phyloP scores from a whole-genome alignment of 257 asterid genomes.

The Ajuga chamaepitys region DNA sequence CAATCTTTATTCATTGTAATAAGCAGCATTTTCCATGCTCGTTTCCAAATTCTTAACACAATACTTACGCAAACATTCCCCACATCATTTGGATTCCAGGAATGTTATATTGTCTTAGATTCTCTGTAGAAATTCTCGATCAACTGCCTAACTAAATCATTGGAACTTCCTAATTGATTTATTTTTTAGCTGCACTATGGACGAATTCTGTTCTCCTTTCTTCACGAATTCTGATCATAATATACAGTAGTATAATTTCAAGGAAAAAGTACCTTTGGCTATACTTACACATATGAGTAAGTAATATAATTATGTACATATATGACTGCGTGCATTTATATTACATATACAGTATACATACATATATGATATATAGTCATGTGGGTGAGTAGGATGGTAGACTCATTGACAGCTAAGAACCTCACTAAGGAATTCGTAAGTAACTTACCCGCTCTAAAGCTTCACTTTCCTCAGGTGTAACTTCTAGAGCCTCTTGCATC shows the following conservation, averaged over 20 bases:
- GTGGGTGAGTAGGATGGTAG: too few relatives aligned
- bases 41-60: neutral
- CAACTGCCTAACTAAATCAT: neutral
- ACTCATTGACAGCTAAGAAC: too few relatives aligned
- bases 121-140: neutral
- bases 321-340: neutral
- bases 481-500: slow-evolving; percentile 53
- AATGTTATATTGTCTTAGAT: neutral
- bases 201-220: neutral
- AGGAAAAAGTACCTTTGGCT: neutral
- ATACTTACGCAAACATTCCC: too few relatives aligned
- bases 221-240: neutral
- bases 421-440: neutral
- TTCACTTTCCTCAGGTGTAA: slow-evolving; percentile 71
- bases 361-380: too few relatives aligned
- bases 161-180: neutral
- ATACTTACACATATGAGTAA: neutral
- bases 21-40: neutral
- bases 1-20: neutral
- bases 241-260: neutral
- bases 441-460: slow-evolving; percentile 65
- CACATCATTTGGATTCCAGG: neutral
- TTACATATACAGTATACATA: too few relatives aligned
- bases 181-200: neutral
- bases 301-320: neutral